Evolutionary conservation across 768 basidiomycete genomes (phyloP).

Genomic region (Leucocoprinus leucothites): DNA sequence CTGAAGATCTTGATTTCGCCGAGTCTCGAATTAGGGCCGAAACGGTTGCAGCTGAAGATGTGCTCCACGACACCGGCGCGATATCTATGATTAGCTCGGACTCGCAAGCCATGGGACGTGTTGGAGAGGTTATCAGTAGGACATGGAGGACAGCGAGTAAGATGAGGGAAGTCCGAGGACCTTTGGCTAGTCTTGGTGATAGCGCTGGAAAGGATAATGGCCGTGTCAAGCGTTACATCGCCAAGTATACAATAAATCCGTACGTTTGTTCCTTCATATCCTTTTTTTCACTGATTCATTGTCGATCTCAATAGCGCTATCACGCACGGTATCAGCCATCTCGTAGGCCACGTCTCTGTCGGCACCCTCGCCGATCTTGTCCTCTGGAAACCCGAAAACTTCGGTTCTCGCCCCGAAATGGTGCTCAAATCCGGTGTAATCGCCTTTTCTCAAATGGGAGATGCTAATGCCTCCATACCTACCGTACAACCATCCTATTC

Average conservation of each 20-base stretch:
- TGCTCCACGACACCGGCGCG: slow-evolving; percentile 88
- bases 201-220: slow-evolving; percentile 71
- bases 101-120: slow-evolving; percentile 97
- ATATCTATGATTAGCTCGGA: slow-evolving; percentile 98
- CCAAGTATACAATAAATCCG: slow-evolving; percentile 99
- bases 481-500: slow-evolving; percentile 87
- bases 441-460: slow-evolving; percentile 92
- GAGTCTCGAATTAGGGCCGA: slow-evolving; percentile 96
- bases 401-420: slow-evolving; percentile 91
- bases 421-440: slow-evolving; percentile 95
- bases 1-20: slow-evolving; percentile 93
- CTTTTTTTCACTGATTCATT: slow-evolving; percentile 1
- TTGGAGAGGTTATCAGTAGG: slow-evolving; percentile 88
- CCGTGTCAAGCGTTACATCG: slow-evolving; percentile 90
- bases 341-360: slow-evolving; percentile 79
- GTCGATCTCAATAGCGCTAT: slow-evolving; percentile 61
- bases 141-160: slow-evolving; percentile 99
- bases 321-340: slow-evolving; percentile 85
- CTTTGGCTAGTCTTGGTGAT: slow-evolving; percentile 71
- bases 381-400: slow-evolving; percentile 92
- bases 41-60: slow-evolving; percentile 97
- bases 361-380: slow-evolving; percentile 93
- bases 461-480: slow-evolving; percentile 95
- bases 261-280: slow-evolving; percentile 36
- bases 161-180: slow-evolving; percentile 78